These are phyloP conservation scores for Vaccinium corymbosum DNA, from an alignment of 148 eudicot genomes.

Conservation along the genomic window DNA sequence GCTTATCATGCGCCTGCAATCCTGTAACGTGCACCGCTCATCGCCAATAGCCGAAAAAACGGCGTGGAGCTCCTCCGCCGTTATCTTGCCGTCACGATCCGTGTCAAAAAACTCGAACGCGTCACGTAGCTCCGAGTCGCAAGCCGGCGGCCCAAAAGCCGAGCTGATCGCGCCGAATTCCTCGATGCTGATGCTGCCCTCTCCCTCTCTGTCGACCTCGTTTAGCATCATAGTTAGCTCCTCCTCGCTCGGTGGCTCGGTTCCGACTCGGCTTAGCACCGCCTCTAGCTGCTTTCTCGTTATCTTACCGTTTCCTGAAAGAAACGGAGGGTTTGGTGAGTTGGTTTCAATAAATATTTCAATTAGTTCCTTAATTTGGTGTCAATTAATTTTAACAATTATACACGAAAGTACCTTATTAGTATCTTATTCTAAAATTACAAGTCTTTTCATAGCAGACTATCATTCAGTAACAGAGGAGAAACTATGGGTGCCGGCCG, in stretches of 20 bases:
- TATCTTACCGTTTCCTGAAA: constrained; percentile 54
- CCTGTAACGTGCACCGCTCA: constrained; percentile 63
- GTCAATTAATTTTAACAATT: too few relatives aligned
- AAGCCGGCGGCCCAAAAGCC: constrained; percentile 45
- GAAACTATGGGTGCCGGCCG: too few relatives aligned
- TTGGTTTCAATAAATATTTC: too few relatives aligned
- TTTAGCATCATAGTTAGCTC: constrained; percentile 46
- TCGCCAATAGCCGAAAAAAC: constrained; percentile 60
- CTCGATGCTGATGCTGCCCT: constrained; percentile 62
- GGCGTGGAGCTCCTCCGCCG: constrained; percentile 58
- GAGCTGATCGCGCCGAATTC: constrained; percentile 57
- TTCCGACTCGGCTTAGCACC: constrained; percentile 45
- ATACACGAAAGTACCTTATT: too few relatives aligned
- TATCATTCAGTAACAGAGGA: too few relatives aligned
- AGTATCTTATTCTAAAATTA: too few relatives aligned
- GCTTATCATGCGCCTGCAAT: constrained; percentile 67
- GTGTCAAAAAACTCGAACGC: constrained; percentile 65
- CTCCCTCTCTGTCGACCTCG: constrained; percentile 63
- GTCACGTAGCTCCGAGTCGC: constrained; percentile 49
- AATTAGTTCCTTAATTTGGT: too few relatives aligned
- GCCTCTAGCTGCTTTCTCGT: constrained; percentile 38
- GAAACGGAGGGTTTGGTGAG: not conserved
- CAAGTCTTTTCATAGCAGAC: too few relatives aligned
- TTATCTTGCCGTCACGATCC: constrained; percentile 65
- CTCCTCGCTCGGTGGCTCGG: constrained; percentile 36